Percentiles rank a stretch among this genome's conserved stretches.
These are phyloP conservation scores for Meyerozyma sp. DNA, from an alignment of 1,139 yeast genomes.

Conservation along the genomic window DNA sequence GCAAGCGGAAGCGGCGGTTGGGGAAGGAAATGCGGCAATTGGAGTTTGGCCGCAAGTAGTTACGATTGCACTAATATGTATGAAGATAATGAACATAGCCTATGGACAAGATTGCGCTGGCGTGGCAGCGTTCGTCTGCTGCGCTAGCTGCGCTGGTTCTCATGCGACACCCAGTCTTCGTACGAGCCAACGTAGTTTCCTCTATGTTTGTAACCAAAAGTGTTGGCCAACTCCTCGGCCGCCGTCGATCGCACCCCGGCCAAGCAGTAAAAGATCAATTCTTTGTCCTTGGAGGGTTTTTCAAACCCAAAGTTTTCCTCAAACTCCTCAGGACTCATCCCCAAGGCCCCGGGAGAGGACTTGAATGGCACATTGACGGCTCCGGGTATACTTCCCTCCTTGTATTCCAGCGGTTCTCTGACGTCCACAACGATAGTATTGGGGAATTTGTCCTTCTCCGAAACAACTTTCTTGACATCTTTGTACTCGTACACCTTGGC, in stretches of 20 bases:
- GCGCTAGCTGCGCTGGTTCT: conserved; percentile 11
- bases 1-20: conserved; percentile 88
- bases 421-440: conserved; percentile 70
- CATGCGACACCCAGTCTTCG: conserved; percentile 73
- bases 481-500: conserved; percentile 55
- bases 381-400: conserved; percentile 69
- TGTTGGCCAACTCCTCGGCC: conserved; percentile 86
- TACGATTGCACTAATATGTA: too few relatives aligned
- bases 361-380: conserved; percentile 88
- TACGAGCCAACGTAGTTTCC: conserved; percentile 81
- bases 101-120: conserved; percentile 1
- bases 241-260: conserved; percentile 91
- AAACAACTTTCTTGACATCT: conserved; percentile 47
- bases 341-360: conserved; percentile 91
- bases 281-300: conserved; percentile 71
- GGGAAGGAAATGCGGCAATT: conserved; percentile 86
- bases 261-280: conserved; percentile 83
- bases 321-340: conserved; percentile 73
- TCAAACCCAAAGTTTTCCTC: conserved; percentile 72
- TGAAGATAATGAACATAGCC: background rate
- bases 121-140: too few relatives aligned
- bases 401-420: conserved; percentile 82
- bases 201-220: conserved; percentile 78
- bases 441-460: conserved; percentile 30
- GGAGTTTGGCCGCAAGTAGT: conserved; percentile 36